A percentile compares a stretch with the other conserved stretches of the same genome.
phyloP scores from a whole-genome alignment of 495 filamentous ascomycete species.

The Lophium mytilinum region DNA sequence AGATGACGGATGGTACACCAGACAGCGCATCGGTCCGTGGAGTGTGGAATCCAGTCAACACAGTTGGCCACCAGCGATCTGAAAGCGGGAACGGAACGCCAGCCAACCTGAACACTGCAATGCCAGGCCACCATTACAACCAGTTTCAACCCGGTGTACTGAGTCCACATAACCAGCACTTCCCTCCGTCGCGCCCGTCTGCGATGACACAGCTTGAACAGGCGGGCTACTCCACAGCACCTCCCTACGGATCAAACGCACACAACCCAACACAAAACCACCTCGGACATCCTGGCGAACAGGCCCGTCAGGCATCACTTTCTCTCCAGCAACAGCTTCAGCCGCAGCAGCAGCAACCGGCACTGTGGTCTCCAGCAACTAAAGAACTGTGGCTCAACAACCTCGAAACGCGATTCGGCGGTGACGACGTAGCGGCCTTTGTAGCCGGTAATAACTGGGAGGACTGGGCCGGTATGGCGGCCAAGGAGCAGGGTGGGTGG shows the following conservation, averaged over 20 bases:
- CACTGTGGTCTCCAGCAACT: slow-evolving; percentile 16
- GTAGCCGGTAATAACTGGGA: slow-evolving; percentile 22
- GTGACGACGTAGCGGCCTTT: slow-evolving; percentile 30
- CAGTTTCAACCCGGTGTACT: not conserved
- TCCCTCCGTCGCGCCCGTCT: not conserved
- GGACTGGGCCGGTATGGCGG: slow-evolving; percentile 14
- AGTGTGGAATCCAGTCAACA: slow-evolving; percentile 32
- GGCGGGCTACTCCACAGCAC: not conserved
- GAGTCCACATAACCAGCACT: not conserved
- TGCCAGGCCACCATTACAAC: not conserved
- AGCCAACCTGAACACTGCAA: slow-evolving; percentile 2
- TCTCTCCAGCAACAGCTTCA: slow-evolving; percentile 10
- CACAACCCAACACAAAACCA: not conserved
- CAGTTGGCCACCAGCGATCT: slow-evolving; percentile 7
- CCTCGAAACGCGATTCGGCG: slow-evolving; percentile 27
- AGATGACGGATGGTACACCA: slow-evolving; percentile 9
- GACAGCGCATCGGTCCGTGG: slow-evolving; percentile 12
- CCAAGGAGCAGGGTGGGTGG: slow-evolving; percentile 1
- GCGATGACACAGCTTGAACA: not conserved
- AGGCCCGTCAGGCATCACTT: slow-evolving; percentile 4
- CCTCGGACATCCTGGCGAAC: slow-evolving; percentile 1
- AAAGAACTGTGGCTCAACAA: slow-evolving; percentile 26
- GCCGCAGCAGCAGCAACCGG: slow-evolving; percentile 4
- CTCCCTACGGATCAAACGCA: not conserved
- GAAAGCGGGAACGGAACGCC: slow-evolving; percentile 1